Evolutionary conservation across 23 red algal genomes (phyloP), one percentile per base, ranked within the genome.

Genomic region (Gracilaria vermiculophylla): DNA sequence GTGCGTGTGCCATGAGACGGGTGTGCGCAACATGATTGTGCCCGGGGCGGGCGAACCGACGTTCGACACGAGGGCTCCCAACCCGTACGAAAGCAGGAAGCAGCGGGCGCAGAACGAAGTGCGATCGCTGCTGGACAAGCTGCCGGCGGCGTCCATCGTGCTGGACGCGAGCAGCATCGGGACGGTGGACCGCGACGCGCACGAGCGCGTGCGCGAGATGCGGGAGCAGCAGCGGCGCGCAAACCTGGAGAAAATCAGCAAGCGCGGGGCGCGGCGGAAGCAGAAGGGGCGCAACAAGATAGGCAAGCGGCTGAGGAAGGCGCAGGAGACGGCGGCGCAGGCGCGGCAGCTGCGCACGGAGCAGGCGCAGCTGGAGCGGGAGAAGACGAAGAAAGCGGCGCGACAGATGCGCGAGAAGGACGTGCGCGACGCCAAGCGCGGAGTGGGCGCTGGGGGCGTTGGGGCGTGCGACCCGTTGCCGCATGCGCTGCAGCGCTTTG

Each of bases 121-220:
- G 71, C 86, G 80, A 50, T 35, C 80, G 37, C 47, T 95, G 7
- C 45, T 99, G 56, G 97, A 99, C 80, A 99, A 99, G 47, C 49
- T 99, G 31, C 88, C 83, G 21, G 87, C 89, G 0, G 84, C 77
- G 48, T 94, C 81, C 3, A 99, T 99, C 37, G 85, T 83, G 17
- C 80, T 99, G 45, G 77, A 95, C 77, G 53, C 89, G 27, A 31
- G 49, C 20, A 73, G 64, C 44, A 39, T 99, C 13, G 97, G 92
- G 2, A 50, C 48, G 10, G 51, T 99, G 48, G 97, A 99, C 35
- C 15, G 45, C 19, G 80, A 99, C 54, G 89, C 88, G 5, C 42
- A 16, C 1, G 69, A 72, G n/a, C 43, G 94, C 35, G 15, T 94
- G 39, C 83, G 50, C 52, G 95, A 97, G 37, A 74, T 93, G 31